These are phyloP conservation scores for Hemileia vastatrix DNA, from an alignment of 1,284 basidiomycete species.

Conservation along the genomic window DNA sequence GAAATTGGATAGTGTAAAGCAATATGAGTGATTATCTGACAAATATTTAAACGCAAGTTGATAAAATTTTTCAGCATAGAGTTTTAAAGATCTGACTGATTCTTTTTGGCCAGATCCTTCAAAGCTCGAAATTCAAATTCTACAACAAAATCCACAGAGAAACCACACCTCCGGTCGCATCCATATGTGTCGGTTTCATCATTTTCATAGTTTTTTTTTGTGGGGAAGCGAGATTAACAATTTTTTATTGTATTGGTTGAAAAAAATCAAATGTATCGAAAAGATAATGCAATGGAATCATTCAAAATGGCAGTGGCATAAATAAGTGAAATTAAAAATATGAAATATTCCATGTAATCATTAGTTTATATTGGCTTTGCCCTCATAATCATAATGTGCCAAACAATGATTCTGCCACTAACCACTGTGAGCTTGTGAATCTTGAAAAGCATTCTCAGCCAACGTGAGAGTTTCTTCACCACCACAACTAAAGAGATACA, in stretches of 20 bases:
- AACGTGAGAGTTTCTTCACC: background rate
- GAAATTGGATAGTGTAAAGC: conserved; percentile 10
- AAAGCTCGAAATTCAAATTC: conserved; percentile 4
- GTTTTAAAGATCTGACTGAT: background rate
- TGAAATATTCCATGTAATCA: no score
- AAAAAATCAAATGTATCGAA: background rate
- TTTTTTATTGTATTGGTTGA: no score
- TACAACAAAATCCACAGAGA: background rate
- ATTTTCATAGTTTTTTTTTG: no score
- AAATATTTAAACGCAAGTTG: conserved; percentile 2
- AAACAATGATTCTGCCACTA: background rate
- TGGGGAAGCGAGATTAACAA: no score
- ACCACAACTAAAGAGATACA: conserved; percentile 15
- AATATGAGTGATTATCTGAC: background rate
- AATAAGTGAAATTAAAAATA: no score
- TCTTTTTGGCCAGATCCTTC: background rate
- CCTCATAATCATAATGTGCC: no score
- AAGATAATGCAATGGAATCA: background rate
- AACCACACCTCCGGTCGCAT: conserved; percentile 11
- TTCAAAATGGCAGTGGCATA: no score
- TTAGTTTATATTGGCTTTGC: no score
- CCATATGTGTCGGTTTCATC: background rate
- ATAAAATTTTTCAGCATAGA: background rate
- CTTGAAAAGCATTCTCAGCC: conserved; percentile 13
- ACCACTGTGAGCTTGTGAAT: conserved; percentile 6